phyloP scores from a whole-genome alignment of 768 basidiomycete species.

The Lactarius hengduanensis region DNA sequence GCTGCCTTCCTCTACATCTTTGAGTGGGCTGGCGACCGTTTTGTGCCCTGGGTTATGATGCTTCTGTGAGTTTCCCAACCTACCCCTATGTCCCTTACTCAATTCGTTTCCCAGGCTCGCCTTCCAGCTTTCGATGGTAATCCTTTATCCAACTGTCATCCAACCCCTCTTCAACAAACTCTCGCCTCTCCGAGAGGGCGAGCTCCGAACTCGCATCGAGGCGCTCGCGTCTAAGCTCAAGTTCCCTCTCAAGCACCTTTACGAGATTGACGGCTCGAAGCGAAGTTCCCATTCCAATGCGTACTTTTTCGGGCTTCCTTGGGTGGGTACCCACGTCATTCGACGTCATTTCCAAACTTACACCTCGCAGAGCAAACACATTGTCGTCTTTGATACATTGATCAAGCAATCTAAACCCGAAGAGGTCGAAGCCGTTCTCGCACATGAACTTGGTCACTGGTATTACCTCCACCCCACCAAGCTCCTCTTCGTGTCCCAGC shows the following conservation, averaged over 20 bases:
- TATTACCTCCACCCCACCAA: conserved; percentile 88
- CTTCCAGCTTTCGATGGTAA: conserved; percentile 82
- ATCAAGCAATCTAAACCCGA: conserved; percentile 88
- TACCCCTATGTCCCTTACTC: conserved; percentile 5
- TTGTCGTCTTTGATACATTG: conserved; percentile 96
- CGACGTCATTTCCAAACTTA: background rate
- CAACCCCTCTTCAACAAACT: conserved; percentile 98
- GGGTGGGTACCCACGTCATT: conserved; percentile 67
- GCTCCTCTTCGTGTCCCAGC: conserved; percentile 78
- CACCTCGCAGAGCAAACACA: conserved; percentile 76
- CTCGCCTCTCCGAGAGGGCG: conserved; percentile 76
- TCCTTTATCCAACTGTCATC: conserved; percentile 82
- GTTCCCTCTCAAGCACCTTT: conserved; percentile 93
- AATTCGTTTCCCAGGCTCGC: conserved; percentile 49
- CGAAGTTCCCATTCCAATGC: conserved; percentile 94
- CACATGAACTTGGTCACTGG: conserved; percentile 98
- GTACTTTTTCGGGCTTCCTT: conserved; percentile 98
- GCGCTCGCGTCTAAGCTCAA: conserved; percentile 73
- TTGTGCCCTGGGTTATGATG: conserved; percentile 91
- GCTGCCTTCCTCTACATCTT: conserved; percentile 86
- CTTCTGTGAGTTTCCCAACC: conserved; percentile 64
- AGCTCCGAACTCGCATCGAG: conserved; percentile 77
- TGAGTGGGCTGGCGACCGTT: conserved; percentile 89
- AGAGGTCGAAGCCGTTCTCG: conserved; percentile 96
- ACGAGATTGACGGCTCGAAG: conserved; percentile 97